phyloP scores from a whole-genome alignment of 2,329 filamentous ascomycete species.

The Knufia petricola region DNA sequence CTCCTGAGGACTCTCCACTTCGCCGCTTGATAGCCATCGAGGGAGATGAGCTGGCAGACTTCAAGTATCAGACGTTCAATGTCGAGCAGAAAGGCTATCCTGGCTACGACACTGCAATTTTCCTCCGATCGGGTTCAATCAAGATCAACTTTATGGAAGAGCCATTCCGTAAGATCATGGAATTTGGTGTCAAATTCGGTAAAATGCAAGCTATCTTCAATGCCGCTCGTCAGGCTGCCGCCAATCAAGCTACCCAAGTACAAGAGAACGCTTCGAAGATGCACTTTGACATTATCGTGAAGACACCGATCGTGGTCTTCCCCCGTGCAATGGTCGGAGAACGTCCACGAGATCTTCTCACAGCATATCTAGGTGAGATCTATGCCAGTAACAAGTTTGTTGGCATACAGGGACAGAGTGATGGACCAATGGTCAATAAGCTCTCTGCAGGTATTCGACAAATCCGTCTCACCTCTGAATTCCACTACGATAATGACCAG shows the following conservation, averaged over 20 bases:
- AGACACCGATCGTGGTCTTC: slow-evolving; percentile 93
- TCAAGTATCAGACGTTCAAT: slow-evolving; percentile 95
- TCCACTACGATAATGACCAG: slow-evolving; percentile 63
- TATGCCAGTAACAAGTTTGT: slow-evolving; percentile 92
- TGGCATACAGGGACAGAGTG: slow-evolving; percentile 66
- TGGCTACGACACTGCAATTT: slow-evolving; percentile 88
- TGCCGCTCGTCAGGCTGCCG: slow-evolving; percentile 85
- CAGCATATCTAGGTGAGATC: slow-evolving; percentile 91
- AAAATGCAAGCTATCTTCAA: slow-evolving; percentile 99
- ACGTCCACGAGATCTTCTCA: slow-evolving; percentile 68
- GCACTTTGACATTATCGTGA: slow-evolving; percentile 87
- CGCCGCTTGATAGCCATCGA: slow-evolving; percentile 88
- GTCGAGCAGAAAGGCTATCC: slow-evolving; percentile 66
- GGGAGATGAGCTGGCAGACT: slow-evolving; percentile 89
- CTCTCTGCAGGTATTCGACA: slow-evolving; percentile 86
- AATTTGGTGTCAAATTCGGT: slow-evolving; percentile 96
- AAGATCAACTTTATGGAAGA: slow-evolving; percentile 97
- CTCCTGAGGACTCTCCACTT: slow-evolving; percentile 67
- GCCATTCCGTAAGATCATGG: slow-evolving; percentile 94
- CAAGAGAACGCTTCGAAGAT: slow-evolving; percentile 84
- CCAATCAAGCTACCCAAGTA: slow-evolving; percentile 84
- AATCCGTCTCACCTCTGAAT: slow-evolving; percentile 78
- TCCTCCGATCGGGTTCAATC: slow-evolving; percentile 81
- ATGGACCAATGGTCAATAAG: slow-evolving; percentile 72
- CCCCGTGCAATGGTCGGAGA: slow-evolving; percentile 66